A percentile compares a stretch with the other conserved stretches of the same genome.
Evolutionary conservation across 2,329 filamentous ascomycete genomes (phyloP).

Genomic region (Diplocarpon rosae): DNA sequence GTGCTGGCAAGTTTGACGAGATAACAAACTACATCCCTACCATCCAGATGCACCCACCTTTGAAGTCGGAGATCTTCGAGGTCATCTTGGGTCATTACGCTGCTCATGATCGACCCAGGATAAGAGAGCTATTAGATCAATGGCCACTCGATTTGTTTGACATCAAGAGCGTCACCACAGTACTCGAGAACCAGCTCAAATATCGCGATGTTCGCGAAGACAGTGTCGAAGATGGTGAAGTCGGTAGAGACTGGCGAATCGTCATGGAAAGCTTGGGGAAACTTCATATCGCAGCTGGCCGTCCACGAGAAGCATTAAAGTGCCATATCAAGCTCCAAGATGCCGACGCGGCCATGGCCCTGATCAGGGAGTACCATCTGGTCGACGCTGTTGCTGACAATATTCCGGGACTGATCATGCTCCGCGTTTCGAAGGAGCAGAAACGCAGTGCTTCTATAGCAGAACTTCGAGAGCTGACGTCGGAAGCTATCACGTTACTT

Average conservation of each 20-base stretch:
- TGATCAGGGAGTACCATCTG: constrained; percentile 84
- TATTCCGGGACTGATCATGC: constrained; percentile 75
- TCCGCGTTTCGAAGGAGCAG: constrained; percentile 68
- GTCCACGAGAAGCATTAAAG: constrained; percentile 71
- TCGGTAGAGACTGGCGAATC: constrained; percentile 74
- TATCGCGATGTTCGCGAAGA: constrained; percentile 66
- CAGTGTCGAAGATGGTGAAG: constrained; percentile 60
- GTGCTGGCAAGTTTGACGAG: constrained; percentile 77
- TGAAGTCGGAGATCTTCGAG: constrained; percentile 78
- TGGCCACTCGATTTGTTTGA: constrained; percentile 85
- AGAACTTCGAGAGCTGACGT: constrained; percentile 69
- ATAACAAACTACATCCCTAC: constrained; percentile 77
- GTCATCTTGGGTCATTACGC: constrained; percentile 84
- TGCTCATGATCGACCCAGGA: constrained; percentile 59
- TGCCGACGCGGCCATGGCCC: constrained; percentile 73
- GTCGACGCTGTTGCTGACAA: constrained; percentile 82
- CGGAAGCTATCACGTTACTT: constrained; percentile 74
- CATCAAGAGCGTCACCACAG: constrained; percentile 61
- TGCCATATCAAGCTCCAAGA: constrained; percentile 89
- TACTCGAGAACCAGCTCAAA: constrained; percentile 72
- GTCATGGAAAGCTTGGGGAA: constrained; percentile 80
- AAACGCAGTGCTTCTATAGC: constrained; percentile 50
- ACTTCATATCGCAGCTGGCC: constrained; percentile 71
- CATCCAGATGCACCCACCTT: constrained; percentile 62
- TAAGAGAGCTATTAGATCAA: constrained; percentile 67